A percentile compares a stretch with the other conserved stretches of the same genome.
phyloP scores from a whole-genome alignment of 179 eudicot species.

The Monotropa hypopitys region DNA sequence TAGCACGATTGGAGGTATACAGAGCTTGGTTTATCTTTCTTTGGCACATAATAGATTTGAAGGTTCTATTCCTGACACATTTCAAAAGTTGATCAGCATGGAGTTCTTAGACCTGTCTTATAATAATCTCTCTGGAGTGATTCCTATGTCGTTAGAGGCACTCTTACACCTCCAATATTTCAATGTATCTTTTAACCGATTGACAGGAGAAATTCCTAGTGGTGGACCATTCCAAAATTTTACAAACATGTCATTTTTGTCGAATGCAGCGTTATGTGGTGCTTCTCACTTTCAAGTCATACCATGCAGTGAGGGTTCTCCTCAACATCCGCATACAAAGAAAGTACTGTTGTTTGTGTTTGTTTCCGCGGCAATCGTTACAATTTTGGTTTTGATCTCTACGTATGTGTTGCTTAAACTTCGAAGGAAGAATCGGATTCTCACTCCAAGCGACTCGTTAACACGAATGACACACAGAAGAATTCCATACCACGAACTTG shows the following conservation, averaged over 20 bases:
- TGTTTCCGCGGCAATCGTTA: neutral
- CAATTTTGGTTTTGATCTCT: neutral
- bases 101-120: neutral
- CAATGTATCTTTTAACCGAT: conserved; percentile 2
- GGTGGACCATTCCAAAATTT: conserved; percentile 4
- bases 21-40: neutral
- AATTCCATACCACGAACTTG: neutral
- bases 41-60: conserved; percentile 1
- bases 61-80: conserved; percentile 2
- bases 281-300: neutral
- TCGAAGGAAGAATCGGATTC: too few relatives aligned
- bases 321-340: too few relatives aligned
- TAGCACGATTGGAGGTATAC: neutral
- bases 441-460: too few relatives aligned
- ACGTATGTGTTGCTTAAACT: neutral
- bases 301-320: neutral
- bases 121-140: neutral
- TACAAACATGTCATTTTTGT: neutral
- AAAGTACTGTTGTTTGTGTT: neutral
- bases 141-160: neutral
- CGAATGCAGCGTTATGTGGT: conserved; percentile 5
- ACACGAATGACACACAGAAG: neutral
- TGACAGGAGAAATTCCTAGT: conserved; percentile 1
- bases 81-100: neutral
- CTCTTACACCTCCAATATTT: neutral